Conservation (phyloP, 1,284 basidiomycete genomes). For the Athelia psychrophila region DNA sequence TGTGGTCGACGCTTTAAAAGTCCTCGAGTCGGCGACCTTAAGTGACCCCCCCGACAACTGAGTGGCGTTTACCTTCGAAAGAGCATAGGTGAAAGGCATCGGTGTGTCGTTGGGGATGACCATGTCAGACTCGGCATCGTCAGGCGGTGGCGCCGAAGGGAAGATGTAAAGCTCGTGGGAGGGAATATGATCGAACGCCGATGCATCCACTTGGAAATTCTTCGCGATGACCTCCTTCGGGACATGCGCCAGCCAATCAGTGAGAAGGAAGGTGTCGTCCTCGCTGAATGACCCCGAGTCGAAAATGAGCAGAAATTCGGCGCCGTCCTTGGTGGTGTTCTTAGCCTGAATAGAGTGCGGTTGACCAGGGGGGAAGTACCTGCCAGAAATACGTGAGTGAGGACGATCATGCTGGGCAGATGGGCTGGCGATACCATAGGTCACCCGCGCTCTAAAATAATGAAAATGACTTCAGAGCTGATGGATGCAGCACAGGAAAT, state of each 20-base stretch:
- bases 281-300: conserved; percentile 65
- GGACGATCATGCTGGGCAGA: not conserved
- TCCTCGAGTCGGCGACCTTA: conserved; percentile 60
- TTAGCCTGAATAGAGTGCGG: conserved; percentile 70
- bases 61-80: conserved; percentile 51
- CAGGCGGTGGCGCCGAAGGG: conserved; percentile 42
- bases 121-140: conserved; percentile 33
- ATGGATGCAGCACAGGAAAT: conserved; percentile 41
- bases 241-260: conserved; percentile 66
- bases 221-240: conserved; percentile 64
- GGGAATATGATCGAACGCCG: conserved; percentile 58
- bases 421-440: not conserved
- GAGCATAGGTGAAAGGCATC: conserved; percentile 49
- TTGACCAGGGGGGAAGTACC: conserved; percentile 72
- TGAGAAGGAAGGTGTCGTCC: conserved; percentile 65
- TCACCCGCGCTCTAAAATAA: not conserved
- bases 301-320: conserved; percentile 73
- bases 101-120: conserved; percentile 53
- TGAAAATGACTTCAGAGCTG: not conserved
- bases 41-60: conserved; percentile 55
- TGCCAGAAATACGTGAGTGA: conserved; percentile 31
- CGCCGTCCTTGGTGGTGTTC: conserved; percentile 49
- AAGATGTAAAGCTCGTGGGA: conserved; percentile 65
- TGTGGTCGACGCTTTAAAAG: conserved; percentile 47
- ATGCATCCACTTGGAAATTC: conserved; percentile 59